Conservation (phyloP, 352 stramenopile genomes). For the Phytopythium helicoides region DNA sequence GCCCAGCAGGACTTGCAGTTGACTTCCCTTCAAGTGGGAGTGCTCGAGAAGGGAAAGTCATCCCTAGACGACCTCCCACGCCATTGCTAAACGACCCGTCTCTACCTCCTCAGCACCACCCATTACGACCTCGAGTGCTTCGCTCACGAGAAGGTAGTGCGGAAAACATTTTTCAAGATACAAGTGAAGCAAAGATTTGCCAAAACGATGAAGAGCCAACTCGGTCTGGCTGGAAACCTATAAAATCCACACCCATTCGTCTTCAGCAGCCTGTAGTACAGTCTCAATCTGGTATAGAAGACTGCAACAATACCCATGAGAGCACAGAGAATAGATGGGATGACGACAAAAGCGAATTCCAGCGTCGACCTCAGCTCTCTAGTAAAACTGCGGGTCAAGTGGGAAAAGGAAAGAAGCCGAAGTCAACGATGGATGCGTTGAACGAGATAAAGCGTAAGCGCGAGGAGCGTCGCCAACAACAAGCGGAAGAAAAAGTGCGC, state of each 20-base stretch:
- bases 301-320: neutral
- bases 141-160: neutral
- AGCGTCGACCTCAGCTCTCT: no score
- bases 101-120: neutral
- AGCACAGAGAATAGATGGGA: neutral
- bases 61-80: constrained; percentile 8
- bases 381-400: neutral
- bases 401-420: constrained; percentile 25
- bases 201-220: neutral
- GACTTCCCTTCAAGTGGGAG: neutral
- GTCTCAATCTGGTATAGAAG: neutral
- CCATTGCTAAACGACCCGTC: constrained; percentile 6
- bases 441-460: constrained; percentile 74
- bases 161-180: neutral
- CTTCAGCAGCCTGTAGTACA: neutral
- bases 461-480: constrained; percentile 46
- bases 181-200: neutral
- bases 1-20: neutral
- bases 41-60: neutral
- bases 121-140: constrained; percentile 3
- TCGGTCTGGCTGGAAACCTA: neutral
- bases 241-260: neutral
- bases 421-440: constrained; percentile 53
- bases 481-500: constrained; percentile 66
- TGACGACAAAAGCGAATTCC: neutral